phyloP scores from a whole-genome alignment of 768 basidiomycete genomes.

The Agaricus subrufescens region DNA sequence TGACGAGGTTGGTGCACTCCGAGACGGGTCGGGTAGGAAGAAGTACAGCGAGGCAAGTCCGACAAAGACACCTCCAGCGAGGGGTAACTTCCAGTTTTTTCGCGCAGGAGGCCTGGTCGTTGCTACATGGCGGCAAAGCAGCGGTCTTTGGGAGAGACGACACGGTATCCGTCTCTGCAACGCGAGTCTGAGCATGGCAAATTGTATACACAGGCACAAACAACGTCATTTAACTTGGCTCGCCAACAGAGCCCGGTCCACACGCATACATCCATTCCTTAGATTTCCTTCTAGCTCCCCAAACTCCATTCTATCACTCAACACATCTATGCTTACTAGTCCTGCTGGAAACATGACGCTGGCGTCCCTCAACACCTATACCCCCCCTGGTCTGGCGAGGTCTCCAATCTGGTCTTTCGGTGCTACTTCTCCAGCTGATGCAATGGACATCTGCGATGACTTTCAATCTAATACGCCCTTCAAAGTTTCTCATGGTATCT shows the following conservation, averaged over 20 bases:
- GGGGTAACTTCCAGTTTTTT: constrained; percentile 14
- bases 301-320: background rate
- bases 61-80: constrained; percentile 32
- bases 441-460: background rate
- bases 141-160: background rate
- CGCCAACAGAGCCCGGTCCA: background rate
- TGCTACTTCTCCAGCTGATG: background rate
- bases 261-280: constrained; percentile 3
- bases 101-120: background rate
- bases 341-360: constrained; percentile 17
- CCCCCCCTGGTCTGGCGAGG: constrained; percentile 9
- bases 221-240: background rate
- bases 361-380: constrained; percentile 22
- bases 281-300: background rate
- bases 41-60: constrained; percentile 42
- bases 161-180: background rate
- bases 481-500: background rate
- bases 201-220: constrained; percentile 3
- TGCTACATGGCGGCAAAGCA: background rate
- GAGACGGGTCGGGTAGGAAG: constrained; percentile 44
- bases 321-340: constrained; percentile 3
- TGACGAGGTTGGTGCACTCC: constrained; percentile 36
- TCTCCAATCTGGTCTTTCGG: background rate
- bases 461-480: constrained; percentile 7
- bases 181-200: background rate